Evolutionary conservation across 371 early-diverging fungal species (phyloP).

Genomic region (Paraphysoderma sedebokerense): DNA sequence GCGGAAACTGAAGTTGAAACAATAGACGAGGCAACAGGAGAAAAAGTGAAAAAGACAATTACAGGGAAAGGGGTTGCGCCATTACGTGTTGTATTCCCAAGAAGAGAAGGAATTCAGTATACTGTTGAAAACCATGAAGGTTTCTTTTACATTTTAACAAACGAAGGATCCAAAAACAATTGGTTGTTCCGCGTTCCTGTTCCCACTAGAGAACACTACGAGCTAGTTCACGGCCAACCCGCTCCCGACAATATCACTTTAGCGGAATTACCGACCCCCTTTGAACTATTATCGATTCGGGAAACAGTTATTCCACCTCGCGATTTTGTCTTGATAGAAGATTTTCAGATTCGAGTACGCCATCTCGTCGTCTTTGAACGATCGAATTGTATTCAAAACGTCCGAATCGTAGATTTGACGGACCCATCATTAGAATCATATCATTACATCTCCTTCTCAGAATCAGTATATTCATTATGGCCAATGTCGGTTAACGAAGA

Average conservation of each 20-base stretch:
- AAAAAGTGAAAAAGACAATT: too few relatives aligned
- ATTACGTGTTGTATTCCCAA: conserved; percentile 17
- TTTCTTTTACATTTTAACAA: conserved; percentile 32
- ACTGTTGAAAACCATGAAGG: conserved; percentile 24
- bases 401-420: conserved; percentile 22
- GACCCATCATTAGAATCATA: conserved; percentile 19
- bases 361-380: conserved; percentile 38
- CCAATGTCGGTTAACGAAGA: conserved; percentile 24
- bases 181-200: conserved; percentile 34
- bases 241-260: not conserved
- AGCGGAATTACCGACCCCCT: not conserved
- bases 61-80: too few relatives aligned
- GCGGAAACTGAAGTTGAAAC: conserved; percentile 1
- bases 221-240: too few relatives aligned
- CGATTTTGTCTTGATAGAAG: conserved; percentile 35
- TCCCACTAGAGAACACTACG: too few relatives aligned
- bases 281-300: conserved; percentile 2
- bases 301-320: conserved; percentile 30
- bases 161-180: conserved; percentile 26
- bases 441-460: conserved; percentile 39
- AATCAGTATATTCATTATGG: conserved; percentile 28
- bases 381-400: conserved; percentile 36
- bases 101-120: conserved; percentile 26
- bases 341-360: conserved; percentile 22
- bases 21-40: too few relatives aligned